A percentile compares a stretch with the other conserved stretches of the same genome.
Evolutionary conservation across 495 filamentous ascomycete species (phyloP).

Genomic region (Xylaria sp.): DNA sequence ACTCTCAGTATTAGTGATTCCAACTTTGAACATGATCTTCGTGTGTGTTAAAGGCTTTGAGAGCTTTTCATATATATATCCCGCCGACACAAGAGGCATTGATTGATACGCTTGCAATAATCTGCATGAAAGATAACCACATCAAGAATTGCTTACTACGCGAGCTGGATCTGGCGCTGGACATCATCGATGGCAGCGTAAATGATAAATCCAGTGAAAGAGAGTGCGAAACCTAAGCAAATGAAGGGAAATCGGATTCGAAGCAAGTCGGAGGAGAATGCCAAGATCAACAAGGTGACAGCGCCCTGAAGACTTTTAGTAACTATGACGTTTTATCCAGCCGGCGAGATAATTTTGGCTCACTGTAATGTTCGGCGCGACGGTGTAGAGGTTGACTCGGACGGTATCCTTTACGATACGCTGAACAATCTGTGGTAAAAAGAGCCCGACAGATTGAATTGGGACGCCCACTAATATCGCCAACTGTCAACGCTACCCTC

Average conservation of each 20-base stretch:
- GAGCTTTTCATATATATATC: not conserved
- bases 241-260: slow-evolving; percentile 77
- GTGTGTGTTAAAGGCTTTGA: not conserved
- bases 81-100: not conserved
- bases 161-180: slow-evolving; percentile 61
- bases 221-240: slow-evolving; percentile 73
- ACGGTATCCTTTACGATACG: slow-evolving; percentile 68
- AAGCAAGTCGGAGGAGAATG: slow-evolving; percentile 69
- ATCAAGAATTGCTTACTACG: slow-evolving; percentile 51
- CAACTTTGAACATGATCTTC: not conserved
- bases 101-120: not conserved
- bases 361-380: slow-evolving; percentile 69
- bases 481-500: not conserved
- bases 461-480: slow-evolving; percentile 72
- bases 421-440: slow-evolving; percentile 75
- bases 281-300: slow-evolving; percentile 71
- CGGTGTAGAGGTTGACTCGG: slow-evolving; percentile 79
- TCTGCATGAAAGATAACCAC: not conserved
- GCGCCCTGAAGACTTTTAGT: slow-evolving; percentile 58
- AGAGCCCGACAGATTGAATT: slow-evolving; percentile 72
- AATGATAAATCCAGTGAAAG: slow-evolving; percentile 78
- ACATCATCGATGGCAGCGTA: slow-evolving; percentile 71
- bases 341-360: not conserved
- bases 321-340: slow-evolving; percentile 24
- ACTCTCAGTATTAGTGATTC: not conserved